Evolutionary conservation across 2,329 filamentous ascomycete species (phyloP).

Genomic region (Dactylonectria macrodidyma): DNA sequence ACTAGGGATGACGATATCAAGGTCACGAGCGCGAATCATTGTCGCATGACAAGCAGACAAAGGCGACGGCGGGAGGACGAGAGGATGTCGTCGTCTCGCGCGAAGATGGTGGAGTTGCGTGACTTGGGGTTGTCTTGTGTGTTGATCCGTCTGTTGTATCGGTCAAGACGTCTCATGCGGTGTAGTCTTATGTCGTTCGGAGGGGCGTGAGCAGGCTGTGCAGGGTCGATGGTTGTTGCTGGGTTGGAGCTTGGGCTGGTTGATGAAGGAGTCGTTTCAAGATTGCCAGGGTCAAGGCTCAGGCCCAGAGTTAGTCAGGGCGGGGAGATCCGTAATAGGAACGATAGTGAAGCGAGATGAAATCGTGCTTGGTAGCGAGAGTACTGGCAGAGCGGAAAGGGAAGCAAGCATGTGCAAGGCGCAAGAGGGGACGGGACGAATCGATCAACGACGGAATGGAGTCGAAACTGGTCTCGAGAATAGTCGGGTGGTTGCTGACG

Average conservation of each 20-base stretch:
- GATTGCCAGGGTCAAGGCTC: constrained; percentile 43
- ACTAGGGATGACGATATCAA: constrained; percentile 50
- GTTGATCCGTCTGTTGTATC: constrained; percentile 5
- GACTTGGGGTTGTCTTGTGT: constrained; percentile 12
- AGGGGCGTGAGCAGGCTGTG: constrained; percentile 30
- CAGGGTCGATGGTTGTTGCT: constrained; percentile 40
- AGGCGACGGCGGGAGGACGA: constrained; percentile 30
- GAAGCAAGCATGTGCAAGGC: constrained; percentile 22
- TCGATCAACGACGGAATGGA: constrained; percentile 47
- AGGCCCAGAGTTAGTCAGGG: constrained; percentile 40
- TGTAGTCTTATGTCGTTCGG: constrained; percentile 42
- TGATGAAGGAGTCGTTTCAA: constrained; percentile 47
- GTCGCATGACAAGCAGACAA: constrained; percentile 49
- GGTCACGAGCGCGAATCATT: constrained; percentile 54
- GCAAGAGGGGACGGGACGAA: constrained; percentile 29
- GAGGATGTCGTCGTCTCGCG: constrained; percentile 35
- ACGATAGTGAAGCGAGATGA: constrained; percentile 42
- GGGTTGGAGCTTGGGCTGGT: constrained; percentile 42
- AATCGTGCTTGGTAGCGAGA: constrained; percentile 40
- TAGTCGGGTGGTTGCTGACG: constrained; percentile 2
- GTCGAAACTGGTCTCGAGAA: constrained; percentile 4
- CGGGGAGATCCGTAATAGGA: constrained; percentile 39
- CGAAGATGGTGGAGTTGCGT: constrained; percentile 22
- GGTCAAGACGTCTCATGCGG: constrained; percentile 29
- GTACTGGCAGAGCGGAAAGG: constrained; percentile 29